Conservation (phyloP, 2,329 filamentous ascomycete species). For the Talaromyces piceae region DNA sequence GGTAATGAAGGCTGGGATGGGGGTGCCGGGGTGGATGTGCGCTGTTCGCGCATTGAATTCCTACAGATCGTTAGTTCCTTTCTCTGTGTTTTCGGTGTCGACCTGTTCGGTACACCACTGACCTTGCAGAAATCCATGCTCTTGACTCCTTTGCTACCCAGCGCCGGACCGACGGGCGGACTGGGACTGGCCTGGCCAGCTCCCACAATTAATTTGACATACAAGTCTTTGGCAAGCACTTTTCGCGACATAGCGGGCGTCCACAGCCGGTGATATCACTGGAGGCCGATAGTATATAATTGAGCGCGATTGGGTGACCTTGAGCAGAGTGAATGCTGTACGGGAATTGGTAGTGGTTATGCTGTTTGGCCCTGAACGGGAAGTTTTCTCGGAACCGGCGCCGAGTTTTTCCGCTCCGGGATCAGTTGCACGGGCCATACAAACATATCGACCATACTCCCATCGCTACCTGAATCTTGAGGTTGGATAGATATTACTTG, state of each 20-base stretch:
- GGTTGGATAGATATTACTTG: too few relatives aligned
- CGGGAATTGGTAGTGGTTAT: background rate
- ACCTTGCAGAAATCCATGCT: slow-evolving; percentile 99
- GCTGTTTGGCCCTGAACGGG: background rate
- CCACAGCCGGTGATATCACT: too few relatives aligned
- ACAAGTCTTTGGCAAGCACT: slow-evolving; percentile 54
- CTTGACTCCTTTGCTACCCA: slow-evolving; percentile 97
- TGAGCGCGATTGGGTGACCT: background rate
- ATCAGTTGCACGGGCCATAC: background rate
- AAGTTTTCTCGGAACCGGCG: slow-evolving; percentile 1
- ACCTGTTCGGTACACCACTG: slow-evolving; percentile 14
- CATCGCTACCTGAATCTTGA: too few relatives aligned
- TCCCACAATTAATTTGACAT: slow-evolving; percentile 96
- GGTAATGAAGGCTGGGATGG: slow-evolving; percentile 81
- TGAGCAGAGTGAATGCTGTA: background rate
- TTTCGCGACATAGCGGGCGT: slow-evolving; percentile 43
- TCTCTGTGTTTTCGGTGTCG: slow-evolving; percentile 7
- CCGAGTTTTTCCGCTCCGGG: background rate
- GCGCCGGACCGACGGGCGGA: slow-evolving; percentile 89
- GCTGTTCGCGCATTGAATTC: slow-evolving; percentile 95
- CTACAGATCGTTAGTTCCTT: slow-evolving; percentile 40
- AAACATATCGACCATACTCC: too few relatives aligned
- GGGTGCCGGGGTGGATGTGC: slow-evolving; percentile 73
- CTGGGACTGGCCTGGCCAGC: slow-evolving; percentile 91
- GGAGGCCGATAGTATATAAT: background rate